Conservation (phyloP, 805 yeast species). For the Trichomonascus vanleenenianus region DNA sequence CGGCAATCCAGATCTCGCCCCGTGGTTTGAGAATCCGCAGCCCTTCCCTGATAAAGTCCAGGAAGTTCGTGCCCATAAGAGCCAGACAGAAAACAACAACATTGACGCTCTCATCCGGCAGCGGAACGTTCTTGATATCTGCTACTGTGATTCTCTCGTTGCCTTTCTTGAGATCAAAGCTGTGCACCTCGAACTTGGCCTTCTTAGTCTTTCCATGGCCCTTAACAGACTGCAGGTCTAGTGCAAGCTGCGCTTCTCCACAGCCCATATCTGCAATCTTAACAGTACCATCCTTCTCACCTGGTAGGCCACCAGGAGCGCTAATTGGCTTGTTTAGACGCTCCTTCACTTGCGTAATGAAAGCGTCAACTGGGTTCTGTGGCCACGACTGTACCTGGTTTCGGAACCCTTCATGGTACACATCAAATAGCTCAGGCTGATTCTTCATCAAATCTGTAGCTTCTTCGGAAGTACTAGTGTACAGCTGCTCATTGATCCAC, state of each 20-base stretch:
- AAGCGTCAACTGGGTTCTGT: slow-evolving; percentile 92
- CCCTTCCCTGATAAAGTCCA: slow-evolving; percentile 89
- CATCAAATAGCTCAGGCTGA: slow-evolving; percentile 86
- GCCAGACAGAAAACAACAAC: slow-evolving; percentile 92
- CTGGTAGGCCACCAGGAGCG: slow-evolving; percentile 94
- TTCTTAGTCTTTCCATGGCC: slow-evolving; percentile 29
- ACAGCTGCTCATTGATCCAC: slow-evolving; percentile 97
- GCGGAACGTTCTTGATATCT: slow-evolving; percentile 85
- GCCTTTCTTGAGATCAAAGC: slow-evolving; percentile 86
- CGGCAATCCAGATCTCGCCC: slow-evolving; percentile 97
- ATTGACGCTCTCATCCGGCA: slow-evolving; percentile 69
- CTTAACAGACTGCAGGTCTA: slow-evolving; percentile 44
- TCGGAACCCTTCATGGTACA: slow-evolving; percentile 91
- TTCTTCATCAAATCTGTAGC: slow-evolving; percentile 66
- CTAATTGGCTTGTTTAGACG: slow-evolving; percentile 53
- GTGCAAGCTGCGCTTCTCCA: slow-evolving; percentile 89
- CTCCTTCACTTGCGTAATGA: slow-evolving; percentile 59
- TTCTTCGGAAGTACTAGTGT: slow-evolving; percentile 70
- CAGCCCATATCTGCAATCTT: slow-evolving; percentile 98
- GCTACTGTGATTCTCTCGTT: slow-evolving; percentile 93
- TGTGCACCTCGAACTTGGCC: slow-evolving; percentile 53
- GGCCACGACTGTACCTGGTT: slow-evolving; percentile 98
- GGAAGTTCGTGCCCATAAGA: slow-evolving; percentile 93
- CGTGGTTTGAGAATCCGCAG: slow-evolving; percentile 77
- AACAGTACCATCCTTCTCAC: slow-evolving; percentile 44